phyloP scores from a whole-genome alignment of 495 filamentous ascomycete species.

The Cladorrhinum samala region DNA sequence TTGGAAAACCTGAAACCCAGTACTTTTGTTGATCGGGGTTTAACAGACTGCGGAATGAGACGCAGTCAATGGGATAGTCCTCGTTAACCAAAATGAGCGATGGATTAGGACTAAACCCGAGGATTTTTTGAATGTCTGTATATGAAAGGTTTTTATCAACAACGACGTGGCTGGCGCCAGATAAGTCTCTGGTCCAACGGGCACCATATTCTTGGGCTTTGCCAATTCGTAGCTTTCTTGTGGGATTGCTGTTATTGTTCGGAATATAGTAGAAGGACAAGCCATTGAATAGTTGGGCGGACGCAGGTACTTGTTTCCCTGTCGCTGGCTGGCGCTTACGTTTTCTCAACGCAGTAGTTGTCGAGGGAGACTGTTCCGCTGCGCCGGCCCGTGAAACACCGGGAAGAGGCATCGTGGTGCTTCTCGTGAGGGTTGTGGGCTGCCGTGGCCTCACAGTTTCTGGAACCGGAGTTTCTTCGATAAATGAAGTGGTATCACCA shows the following conservation, averaged over 20 bases:
- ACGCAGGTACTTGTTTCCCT: conserved; percentile 45
- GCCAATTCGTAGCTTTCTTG: conserved; percentile 62
- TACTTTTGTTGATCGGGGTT: conserved; percentile 56
- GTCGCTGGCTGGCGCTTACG: conserved; percentile 38
- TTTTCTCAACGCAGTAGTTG: conserved; percentile 33
- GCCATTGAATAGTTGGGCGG: conserved; percentile 58
- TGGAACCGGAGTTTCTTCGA: conserved; percentile 22
- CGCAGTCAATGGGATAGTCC: conserved; percentile 72
- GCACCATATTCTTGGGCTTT: conserved; percentile 75
- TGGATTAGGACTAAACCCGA: conserved; percentile 51
- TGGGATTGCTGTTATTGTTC: conserved; percentile 62
- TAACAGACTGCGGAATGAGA: conserved; percentile 53
- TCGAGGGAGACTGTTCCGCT: conserved; percentile 19
- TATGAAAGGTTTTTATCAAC: conserved; percentile 66
- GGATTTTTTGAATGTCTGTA: conserved; percentile 54
- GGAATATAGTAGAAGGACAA: conserved; percentile 75
- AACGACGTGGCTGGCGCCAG: conserved; percentile 63
- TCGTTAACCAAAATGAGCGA: conserved; percentile 58
- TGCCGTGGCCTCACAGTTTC: conserved; percentile 7
- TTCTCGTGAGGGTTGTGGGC: conserved; percentile 14
- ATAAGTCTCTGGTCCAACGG: conserved; percentile 31
- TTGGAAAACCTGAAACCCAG: conserved; percentile 40
- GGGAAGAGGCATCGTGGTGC: conserved; percentile 19
- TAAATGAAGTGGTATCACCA: conserved; percentile 4
- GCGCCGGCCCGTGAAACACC: not conserved